Evolutionary conservation across 2,329 filamentous ascomycete genomes (phyloP), one percentile per base, ranked within the genome.

Genomic region (Aureobasidium melanogenum): DNA sequence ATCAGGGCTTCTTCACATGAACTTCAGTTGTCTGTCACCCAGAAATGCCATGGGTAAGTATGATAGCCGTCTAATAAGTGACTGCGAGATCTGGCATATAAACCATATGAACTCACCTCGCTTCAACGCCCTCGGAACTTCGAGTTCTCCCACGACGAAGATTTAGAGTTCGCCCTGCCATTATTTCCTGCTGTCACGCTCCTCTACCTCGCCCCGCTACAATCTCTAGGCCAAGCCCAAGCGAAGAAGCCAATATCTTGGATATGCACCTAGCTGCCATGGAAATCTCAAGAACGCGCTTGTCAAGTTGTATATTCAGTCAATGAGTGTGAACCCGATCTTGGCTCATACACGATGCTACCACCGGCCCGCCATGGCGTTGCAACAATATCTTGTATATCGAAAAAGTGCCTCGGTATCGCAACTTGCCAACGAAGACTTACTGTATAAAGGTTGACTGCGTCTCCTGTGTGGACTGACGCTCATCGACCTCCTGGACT

Each of bases 211-310:
- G 24, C 24, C 19, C 38, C 15, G 28, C 4, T 43, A 43, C 38
- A 32, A 6, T 17, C 26, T 14, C 51, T 32, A n/a, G 38, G 38
- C 51, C 38, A 55, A 43, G 51, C 51, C 17, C 36, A 32, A 32
- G 38, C 36, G 38, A 30, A 17, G n/a, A 30, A 43, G 51, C 51
- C 51, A 55, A 55, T 43, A n/a, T 43, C 38, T 55, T 55, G 50
- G 51, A 55, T 39, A 55, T 55, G 51, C 51, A 55, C 26, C 38
- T 55, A 55, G 51, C 51, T 55, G 38, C 32, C 43, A 55, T 43
- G 26, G 26, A n/a, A 43, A 22, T 17, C 28, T 24, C 50, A 39
- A 17, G 7, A 39, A 22, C 24, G 19, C 22, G 2, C 34, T 38
- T 3, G 34, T 22, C 19, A 22, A 39, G 6, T 39, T 38, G 15